A percentile compares a stretch with the other conserved stretches of the same genome.
These are phyloP conservation scores for Suhomyces vadensis DNA, from an alignment of 805 yeast genomes.

Conservation along the genomic window DNA sequence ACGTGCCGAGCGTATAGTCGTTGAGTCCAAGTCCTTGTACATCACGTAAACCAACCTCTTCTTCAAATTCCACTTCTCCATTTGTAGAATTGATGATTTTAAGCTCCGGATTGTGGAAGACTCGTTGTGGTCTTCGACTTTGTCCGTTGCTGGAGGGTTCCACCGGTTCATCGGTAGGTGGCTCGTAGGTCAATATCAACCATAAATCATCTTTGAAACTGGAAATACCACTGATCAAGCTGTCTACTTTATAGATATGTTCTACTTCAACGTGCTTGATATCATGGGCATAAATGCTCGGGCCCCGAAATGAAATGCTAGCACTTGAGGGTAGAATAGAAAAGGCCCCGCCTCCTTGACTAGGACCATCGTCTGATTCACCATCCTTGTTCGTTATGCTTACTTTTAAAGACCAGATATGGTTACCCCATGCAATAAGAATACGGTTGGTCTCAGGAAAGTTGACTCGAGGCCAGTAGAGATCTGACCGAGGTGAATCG, in stretches of 20 bases:
- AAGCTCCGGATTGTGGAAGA: conserved; percentile 66
- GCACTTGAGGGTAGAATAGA: conserved; percentile 53
- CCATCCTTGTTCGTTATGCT: conserved; percentile 15
- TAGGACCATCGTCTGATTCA: not conserved
- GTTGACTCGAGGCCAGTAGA: conserved; percentile 79
- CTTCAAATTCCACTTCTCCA: conserved; percentile 75
- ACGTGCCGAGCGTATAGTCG: conserved; percentile 67
- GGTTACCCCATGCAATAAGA: conserved; percentile 79
- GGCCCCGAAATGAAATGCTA: conserved; percentile 51
- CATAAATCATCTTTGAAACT: conserved; percentile 72
- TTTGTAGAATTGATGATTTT: conserved; percentile 62
- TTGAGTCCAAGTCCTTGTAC: conserved; percentile 66
- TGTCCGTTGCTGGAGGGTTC: not conserved
- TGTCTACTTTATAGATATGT: conserved; percentile 48
- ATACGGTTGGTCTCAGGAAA: conserved; percentile 65
- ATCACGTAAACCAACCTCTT: conserved; percentile 68
- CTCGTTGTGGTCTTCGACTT: conserved; percentile 10
- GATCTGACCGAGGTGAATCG: conserved; percentile 63
- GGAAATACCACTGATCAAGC: conserved; percentile 73
- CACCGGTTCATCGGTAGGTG: conserved; percentile 31
- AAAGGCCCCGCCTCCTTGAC: conserved; percentile 2
- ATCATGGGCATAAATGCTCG: conserved; percentile 31
- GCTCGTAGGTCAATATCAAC: conserved; percentile 56
- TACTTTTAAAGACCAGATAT: conserved; percentile 68
- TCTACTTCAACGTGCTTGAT: conserved; percentile 45